Base-by-base conservation (phyloP, 2,329 filamentous ascomycete genomes). In the Lachnellula subtilissima region DNA sequence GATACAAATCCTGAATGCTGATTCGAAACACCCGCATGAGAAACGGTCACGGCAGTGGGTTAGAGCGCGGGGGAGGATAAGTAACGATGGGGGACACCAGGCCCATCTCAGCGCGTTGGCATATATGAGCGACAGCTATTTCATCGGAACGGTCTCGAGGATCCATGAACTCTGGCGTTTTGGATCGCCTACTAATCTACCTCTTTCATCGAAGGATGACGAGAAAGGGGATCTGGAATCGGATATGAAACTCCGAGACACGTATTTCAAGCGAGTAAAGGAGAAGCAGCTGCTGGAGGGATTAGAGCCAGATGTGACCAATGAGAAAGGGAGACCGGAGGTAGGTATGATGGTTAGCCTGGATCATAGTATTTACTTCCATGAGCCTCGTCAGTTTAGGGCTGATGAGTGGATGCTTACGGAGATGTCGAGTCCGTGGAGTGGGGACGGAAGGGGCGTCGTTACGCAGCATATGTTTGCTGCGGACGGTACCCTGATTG, bases 81-180 rank as follows among this genome's bases (percentile, higher is more conserved):
- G 86, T 43, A 78, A 81, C 1, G 78, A 78, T 3, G 90, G 89
- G 19, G 90, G 91, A 1, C 83, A 87, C 61, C 82, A 88, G 66
- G 90, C 91, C 11, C 92, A 97, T 70, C 77, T 97, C 37, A 87
- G 83, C 39, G 94, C 94, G 8, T 78, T 99, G 59, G 93, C 93
- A 23, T 99, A 97, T 75, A 89, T 97, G 76, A 90, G 86, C 25
- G 93, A 97, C 74, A 88, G 83, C 69, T 94, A 89, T 75, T 97
- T 99, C 74, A 92, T 97, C 71, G 92, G 89, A 40, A 97, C 92
- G 2, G 84, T 97, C 7, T 79, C 86, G 28, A 84, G 90, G 19
- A 86, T 92, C 53, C 92, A 97, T 72, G 81, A 84, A 55, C 79
- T 97, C 37, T 92, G 88, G 81, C 80, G 89, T 14, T 90, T 89